phyloP scores from a whole-genome alignment of 768 basidiomycete species.

The Galerina marginata region DNA sequence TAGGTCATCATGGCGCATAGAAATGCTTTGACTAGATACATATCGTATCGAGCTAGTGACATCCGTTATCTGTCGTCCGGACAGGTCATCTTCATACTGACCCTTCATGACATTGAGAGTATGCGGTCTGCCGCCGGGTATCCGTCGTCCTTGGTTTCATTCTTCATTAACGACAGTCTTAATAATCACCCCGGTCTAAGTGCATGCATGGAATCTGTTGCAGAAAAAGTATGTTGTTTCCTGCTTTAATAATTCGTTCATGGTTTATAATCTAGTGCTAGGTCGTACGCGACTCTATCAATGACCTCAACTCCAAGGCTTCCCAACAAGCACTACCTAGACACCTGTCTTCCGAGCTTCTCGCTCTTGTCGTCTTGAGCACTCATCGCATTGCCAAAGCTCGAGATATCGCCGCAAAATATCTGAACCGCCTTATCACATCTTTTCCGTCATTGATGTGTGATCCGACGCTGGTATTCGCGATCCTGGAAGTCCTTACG shows the following conservation, averaged over 20 bases:
- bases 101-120: conserved; percentile 87
- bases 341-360: conserved; percentile 73
- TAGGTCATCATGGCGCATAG: conserved; percentile 80
- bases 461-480: conserved; percentile 83
- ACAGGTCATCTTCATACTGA: conserved; percentile 84
- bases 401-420: conserved; percentile 81
- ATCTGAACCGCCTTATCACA: conserved; percentile 82
- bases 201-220: conserved; percentile 83
- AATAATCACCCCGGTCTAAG: conserved; percentile 73
- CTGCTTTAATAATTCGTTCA: background rate
- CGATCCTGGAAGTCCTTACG: conserved; percentile 91
- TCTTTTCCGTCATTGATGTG: conserved; percentile 97
- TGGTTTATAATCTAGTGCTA: conserved; percentile 32
- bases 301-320: conserved; percentile 74
- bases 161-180: conserved; percentile 87
- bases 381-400: conserved; percentile 85
- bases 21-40: conserved; percentile 61
- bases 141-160: conserved; percentile 82
- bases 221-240: conserved; percentile 69
- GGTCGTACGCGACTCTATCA: conserved; percentile 81
- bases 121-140: conserved; percentile 82
- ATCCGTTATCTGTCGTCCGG: conserved; percentile 78
- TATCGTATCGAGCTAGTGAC: conserved; percentile 69
- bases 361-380: conserved; percentile 73
- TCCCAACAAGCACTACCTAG: conserved; percentile 79